phyloP scores from a whole-genome alignment of 768 basidiomycete genomes.

The Rhodotorula toruloides region DNA sequence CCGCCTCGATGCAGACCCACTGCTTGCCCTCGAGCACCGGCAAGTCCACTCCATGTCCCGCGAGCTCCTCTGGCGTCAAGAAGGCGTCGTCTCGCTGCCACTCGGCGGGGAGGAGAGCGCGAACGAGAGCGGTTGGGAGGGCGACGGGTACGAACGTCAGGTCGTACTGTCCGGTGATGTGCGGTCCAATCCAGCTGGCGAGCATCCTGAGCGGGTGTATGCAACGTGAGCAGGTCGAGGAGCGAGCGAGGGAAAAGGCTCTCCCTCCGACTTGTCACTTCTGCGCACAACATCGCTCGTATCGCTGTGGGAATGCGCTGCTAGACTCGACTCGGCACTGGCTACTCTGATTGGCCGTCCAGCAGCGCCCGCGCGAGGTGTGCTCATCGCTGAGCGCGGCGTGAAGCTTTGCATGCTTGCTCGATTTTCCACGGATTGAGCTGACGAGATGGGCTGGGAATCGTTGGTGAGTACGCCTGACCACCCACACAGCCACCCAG shows the following conservation, averaged over 20 bases:
- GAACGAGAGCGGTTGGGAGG: constrained; percentile 17
- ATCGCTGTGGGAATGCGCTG: no score
- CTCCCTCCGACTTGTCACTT: no score
- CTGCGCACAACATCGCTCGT: no score
- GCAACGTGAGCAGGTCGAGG: background rate
- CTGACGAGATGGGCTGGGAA: no score
- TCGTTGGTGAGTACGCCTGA: no score
- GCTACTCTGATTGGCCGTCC: no score
- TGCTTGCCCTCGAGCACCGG: constrained; percentile 4
- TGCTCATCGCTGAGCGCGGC: no score
- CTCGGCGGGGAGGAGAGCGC: constrained; percentile 15
- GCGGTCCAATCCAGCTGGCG: background rate
- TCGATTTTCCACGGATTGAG: no score
- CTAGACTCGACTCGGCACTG: no score
- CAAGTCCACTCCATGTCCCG: background rate
- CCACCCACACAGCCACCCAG: no score
- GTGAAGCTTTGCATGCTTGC: no score
- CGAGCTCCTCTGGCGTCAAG: constrained; percentile 1
- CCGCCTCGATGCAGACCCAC: constrained; percentile 22
- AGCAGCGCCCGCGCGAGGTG: no score
- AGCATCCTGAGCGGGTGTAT: background rate
- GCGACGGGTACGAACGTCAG: constrained; percentile 8
- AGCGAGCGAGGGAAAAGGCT: background rate
- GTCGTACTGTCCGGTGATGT: constrained; percentile 25
- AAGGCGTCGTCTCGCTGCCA: background rate